Evolutionary conservation across 106 monocot genomes (phyloP).

Genomic region (Vanilla planifolia): DNA sequence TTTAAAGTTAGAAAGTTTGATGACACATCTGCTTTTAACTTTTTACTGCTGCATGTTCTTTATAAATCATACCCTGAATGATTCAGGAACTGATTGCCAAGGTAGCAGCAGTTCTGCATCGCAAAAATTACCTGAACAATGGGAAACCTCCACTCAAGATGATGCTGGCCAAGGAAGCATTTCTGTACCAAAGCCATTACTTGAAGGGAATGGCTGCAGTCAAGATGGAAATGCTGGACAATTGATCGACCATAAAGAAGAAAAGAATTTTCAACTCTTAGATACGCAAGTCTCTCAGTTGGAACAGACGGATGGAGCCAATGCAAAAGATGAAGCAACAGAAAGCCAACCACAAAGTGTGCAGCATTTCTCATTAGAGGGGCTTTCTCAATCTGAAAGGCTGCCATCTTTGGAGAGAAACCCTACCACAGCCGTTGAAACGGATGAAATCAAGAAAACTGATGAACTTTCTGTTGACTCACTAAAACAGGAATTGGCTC

Average conservation of each 20-base stretch:
- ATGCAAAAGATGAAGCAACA: constrained; percentile 24
- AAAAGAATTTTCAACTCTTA: constrained; percentile 16
- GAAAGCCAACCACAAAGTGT: constrained; percentile 17
- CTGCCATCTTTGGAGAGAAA: constrained; percentile 17
- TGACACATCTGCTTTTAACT: no score
- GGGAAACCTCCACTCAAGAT: constrained; percentile 33
- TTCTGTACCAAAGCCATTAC: constrained; percentile 28
- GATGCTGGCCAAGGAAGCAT: constrained; percentile 22
- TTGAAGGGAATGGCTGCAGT: constrained; percentile 28
- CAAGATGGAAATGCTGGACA: constrained; percentile 30
- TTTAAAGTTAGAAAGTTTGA: no score
- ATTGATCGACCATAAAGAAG: constrained; percentile 28
- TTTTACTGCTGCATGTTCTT: no score
- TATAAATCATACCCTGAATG: background rate
- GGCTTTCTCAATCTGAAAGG: constrained; percentile 21
- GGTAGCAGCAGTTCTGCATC: constrained; percentile 24
- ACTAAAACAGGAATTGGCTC: constrained; percentile 27
- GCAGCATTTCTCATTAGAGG: constrained; percentile 9
- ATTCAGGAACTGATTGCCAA: constrained; percentile 8
- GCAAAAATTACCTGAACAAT: constrained; percentile 27
- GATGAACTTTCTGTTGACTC: constrained; percentile 21
- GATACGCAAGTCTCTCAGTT: constrained; percentile 29
- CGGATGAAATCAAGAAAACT: constrained; percentile 12
- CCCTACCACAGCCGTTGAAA: constrained; percentile 21
- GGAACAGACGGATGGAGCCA: constrained; percentile 15